phyloP scores from a whole-genome alignment of 169 alveolate species.

The Perkinsus olseni region DNA sequence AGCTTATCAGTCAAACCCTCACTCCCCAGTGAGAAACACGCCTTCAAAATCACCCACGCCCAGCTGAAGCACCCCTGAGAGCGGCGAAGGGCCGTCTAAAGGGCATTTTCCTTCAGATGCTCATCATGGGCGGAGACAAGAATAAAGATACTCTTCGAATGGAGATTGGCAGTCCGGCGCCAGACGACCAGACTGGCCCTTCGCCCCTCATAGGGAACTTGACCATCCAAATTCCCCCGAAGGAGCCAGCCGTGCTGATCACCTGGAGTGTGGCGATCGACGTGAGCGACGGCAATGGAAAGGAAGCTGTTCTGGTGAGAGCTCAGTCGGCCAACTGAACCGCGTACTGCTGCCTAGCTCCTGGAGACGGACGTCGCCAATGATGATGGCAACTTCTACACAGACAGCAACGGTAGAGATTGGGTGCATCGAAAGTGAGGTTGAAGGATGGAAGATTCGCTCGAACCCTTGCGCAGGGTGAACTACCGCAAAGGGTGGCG shows the following conservation, averaged over 20 bases:
- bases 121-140: too few species aligned
- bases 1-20: too few species aligned
- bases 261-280: constrained; percentile 5
- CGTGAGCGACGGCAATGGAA: constrained; percentile 21
- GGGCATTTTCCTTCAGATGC: too few species aligned
- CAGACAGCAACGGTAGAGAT: constrained; percentile 54
- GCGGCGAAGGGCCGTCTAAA: too few species aligned
- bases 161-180: background rate
- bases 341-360: background rate
- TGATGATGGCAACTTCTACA: constrained; percentile 34
- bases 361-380: background rate
- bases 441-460: background rate
- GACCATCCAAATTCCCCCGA: background rate
- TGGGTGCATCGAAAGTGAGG: constrained; percentile 34
- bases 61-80: too few species aligned
- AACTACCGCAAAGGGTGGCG: constrained; percentile 41
- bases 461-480: background rate
- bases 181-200: background rate
- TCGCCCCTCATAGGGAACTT: background rate
- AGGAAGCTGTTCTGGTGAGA: constrained; percentile 34
- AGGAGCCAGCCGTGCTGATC: background rate
- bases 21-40: too few species aligned
- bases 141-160: background rate
- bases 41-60: too few species aligned
- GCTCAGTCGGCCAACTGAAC: constrained; percentile 6